Base-by-base conservation (phyloP, 1,284 basidiomycete genomes). In the Naganishia sp. region DNA sequence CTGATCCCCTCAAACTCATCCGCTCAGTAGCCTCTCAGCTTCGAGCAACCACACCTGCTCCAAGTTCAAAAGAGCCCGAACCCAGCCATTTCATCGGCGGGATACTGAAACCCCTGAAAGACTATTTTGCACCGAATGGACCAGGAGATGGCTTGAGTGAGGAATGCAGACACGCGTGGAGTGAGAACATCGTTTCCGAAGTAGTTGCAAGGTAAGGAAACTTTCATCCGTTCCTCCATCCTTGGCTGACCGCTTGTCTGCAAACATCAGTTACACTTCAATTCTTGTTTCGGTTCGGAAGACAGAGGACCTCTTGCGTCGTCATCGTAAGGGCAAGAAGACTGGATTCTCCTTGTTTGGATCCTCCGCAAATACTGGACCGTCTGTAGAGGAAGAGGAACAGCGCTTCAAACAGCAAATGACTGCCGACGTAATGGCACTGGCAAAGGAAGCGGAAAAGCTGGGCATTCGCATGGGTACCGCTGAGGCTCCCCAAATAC, bases 1-100 rank as follows among this genome's bases (percentile, higher is more conserved):
- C 87, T 68, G 94, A 96, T 71, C 87, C 90, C 3, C 84, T 99
- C 49, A 85, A 90, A 44, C 87, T 90, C 11, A 90, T 97, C 55
- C 86, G 92, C 54, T 90, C 90, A 0, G 90, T 96, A 71, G 90
- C 92, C 0, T 89, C 78, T 86, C 86, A 82, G 91, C 93, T 70
- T 88, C 92, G 67, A 89, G 82, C 48, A 91, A 79, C 21, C 90
- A 90, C 91, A 91, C 21, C 53, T 46, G 69, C 73, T 16, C 55
- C 74, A 3, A 69, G 71, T 28, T 50, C 68, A n/a, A 65, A 68
- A 64, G 44, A 53, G 65, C 84, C 84, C 6, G 88, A 90, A 72
- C 86, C 92, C 18, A 94, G 91, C 74, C 88, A 90, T 75, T 98
- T 95, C 73, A 85, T 97, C 1, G 81, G 86, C 1, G 83, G 86